These are phyloP conservation scores for Urostyla sp. DNA, from an alignment of 73 alveolate genomes.

Conservation along the genomic window DNA sequence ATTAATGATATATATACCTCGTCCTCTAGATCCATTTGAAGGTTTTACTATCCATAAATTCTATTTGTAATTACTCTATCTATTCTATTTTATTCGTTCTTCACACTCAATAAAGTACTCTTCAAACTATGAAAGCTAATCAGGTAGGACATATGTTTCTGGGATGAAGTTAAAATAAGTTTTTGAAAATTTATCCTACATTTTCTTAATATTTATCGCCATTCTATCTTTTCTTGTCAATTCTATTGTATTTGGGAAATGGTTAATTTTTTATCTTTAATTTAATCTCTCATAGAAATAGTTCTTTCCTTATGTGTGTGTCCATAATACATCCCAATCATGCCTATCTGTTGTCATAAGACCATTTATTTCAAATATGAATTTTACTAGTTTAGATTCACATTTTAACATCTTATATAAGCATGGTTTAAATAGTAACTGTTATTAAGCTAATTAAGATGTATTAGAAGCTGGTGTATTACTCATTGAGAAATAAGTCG, in stretches of 20 bases:
- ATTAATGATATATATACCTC: constrained; percentile 88
- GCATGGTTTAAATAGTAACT: not conserved
- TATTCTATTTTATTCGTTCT: constrained; percentile 7
- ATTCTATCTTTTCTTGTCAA: constrained; percentile 86
- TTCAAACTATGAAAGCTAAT: constrained; percentile 62
- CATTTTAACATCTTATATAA: constrained; percentile 69
- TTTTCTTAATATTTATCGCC: constrained; percentile 65
- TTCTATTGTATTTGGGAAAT: constrained; percentile 87
- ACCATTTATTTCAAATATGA: constrained; percentile 61
- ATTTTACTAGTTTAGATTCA: constrained; percentile 67
- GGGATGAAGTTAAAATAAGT: constrained; percentile 79
- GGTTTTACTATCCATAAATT: constrained; percentile 94
- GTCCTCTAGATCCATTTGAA: constrained; percentile 85
- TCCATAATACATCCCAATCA: constrained; percentile 83
- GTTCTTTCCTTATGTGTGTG: constrained; percentile 64
- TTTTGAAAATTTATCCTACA: constrained; percentile 75
- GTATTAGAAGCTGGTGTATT: too few species aligned
- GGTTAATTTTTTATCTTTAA: constrained; percentile 83
- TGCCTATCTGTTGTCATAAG: constrained; percentile 63
- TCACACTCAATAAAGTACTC: not conserved
- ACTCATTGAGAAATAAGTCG: not conserved
- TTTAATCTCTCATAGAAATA: constrained; percentile 79
- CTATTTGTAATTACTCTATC: not conserved
- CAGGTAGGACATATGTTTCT: constrained; percentile 86
- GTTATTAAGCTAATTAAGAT: not conserved